Conservation (phyloP, 208 protist species). For the Trypanosoma theileri region DNA sequence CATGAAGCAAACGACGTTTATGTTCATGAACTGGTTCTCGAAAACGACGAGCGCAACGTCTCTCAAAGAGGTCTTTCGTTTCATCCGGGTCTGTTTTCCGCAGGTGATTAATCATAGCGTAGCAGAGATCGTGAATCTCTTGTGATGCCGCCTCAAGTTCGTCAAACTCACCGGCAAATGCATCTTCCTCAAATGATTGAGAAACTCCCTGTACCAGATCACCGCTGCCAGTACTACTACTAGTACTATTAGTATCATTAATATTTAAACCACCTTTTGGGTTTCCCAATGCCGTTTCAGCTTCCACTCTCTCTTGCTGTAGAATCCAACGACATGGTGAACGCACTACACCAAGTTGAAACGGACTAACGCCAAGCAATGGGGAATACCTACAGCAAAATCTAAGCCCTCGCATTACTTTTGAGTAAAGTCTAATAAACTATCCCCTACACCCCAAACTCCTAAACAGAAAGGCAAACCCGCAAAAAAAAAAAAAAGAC, state of each 20-base stretch:
- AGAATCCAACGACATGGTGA: not conserved
- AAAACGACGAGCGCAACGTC: constrained; percentile 59
- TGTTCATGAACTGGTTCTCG: constrained; percentile 80
- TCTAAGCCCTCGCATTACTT: constrained; percentile 4
- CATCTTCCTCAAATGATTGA: constrained; percentile 18
- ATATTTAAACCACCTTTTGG: no score
- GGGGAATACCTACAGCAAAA: not conserved
- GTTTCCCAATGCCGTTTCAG: no score
- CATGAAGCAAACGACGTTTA: constrained; percentile 70
- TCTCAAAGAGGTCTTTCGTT: constrained; percentile 61
- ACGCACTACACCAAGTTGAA: not conserved
- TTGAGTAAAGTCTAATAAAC: not conserved
- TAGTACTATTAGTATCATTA: no score
- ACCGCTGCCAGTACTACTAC: not conserved
- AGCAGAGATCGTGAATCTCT: constrained; percentile 88
- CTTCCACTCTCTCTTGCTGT: constrained; percentile 6
- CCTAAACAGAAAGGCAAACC: not conserved
- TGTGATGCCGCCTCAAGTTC: constrained; percentile 89
- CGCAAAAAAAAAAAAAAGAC: no score
- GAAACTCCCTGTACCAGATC: not conserved
- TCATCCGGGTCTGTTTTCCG: constrained; percentile 64
- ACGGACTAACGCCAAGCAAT: not conserved
- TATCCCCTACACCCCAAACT: not conserved
- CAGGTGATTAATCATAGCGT: constrained; percentile 78
- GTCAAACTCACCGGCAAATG: constrained; percentile 71